Conservation (phyloP, 2,329 filamentous ascomycete species). For the Aspergillus ochraceoroseus region DNA sequence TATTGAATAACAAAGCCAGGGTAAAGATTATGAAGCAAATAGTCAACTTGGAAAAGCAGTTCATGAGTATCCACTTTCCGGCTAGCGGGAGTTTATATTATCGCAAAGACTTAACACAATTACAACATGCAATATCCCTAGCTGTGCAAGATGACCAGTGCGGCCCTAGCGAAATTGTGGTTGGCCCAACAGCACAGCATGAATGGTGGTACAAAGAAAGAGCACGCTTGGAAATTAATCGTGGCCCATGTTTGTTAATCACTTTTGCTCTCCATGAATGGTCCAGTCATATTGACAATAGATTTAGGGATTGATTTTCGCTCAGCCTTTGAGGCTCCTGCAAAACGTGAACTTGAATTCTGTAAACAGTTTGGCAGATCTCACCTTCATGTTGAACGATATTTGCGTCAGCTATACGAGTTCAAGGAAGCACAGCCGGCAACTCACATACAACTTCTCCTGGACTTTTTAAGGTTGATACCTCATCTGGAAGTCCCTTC, state of each 20-base stretch:
- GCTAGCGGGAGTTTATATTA: slow-evolving; percentile 30
- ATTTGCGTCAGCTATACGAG: slow-evolving; percentile 22
- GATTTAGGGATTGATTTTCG: slow-evolving; percentile 14
- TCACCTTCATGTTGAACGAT: slow-evolving; percentile 21
- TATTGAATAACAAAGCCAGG: slow-evolving; percentile 22
- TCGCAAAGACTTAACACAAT: slow-evolving; percentile 16
- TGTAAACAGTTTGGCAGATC: slow-evolving; percentile 23
- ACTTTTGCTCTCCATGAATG: no score
- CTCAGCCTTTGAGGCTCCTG: slow-evolving; percentile 20
- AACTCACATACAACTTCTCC: slow-evolving; percentile 16
- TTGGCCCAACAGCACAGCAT: slow-evolving; percentile 25
- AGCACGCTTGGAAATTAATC: slow-evolving; percentile 17
- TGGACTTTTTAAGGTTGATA: slow-evolving; percentile 17
- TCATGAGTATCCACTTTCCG: slow-evolving; percentile 24
- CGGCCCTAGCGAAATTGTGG: slow-evolving; percentile 12
- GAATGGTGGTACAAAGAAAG: slow-evolving; percentile 27
- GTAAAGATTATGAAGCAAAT: slow-evolving; percentile 26
- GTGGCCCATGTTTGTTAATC: slow-evolving; percentile 23
- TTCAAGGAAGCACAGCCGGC: slow-evolving; percentile 14
- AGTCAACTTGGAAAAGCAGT: slow-evolving; percentile 21
- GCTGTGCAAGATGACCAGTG: neutral
- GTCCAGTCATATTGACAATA: no score
- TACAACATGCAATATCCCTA: slow-evolving; percentile 10
- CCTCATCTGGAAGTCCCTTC: slow-evolving; percentile 19
- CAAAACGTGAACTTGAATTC: slow-evolving; percentile 26